A percentile compares a stretch with the other conserved stretches of the same genome.
Conservation (phyloP, 2,329 filamentous ascomycete genomes). For the Alternaria rosae region DNA sequence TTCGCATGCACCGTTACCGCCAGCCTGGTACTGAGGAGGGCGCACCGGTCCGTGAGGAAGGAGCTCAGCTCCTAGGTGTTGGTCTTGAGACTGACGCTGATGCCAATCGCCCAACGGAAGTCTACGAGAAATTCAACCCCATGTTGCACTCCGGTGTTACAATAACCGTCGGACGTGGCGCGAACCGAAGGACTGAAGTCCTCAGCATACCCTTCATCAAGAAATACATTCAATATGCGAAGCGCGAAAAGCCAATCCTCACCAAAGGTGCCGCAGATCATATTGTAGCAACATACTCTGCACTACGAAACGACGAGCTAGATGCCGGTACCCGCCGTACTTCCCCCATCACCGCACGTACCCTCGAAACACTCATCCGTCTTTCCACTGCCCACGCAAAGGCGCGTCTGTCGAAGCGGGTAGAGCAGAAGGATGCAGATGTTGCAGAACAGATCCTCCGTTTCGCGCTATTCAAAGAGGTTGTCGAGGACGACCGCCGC, state of each 20-base stretch:
- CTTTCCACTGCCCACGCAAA: constrained; percentile 96
- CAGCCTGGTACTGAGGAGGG: constrained; percentile 93
- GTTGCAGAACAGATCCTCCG: constrained; percentile 89
- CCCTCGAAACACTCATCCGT: constrained; percentile 97
- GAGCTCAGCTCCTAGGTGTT: constrained; percentile 83
- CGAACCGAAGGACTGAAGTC: constrained; percentile 81
- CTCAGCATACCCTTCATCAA: constrained; percentile 98
- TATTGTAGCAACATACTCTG: constrained; percentile 89
- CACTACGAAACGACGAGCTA: constrained; percentile 93
- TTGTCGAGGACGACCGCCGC: constrained; percentile 77
- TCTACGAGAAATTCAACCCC: constrained; percentile 94
- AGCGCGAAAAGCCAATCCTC: constrained; percentile 86
- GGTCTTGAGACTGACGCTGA: constrained; percentile 79
- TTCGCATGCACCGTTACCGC: constrained; percentile 96
- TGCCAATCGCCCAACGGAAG: constrained; percentile 79
- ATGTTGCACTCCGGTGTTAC: constrained; percentile 95
- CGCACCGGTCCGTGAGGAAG: constrained; percentile 88
- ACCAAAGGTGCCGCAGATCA: constrained; percentile 92
- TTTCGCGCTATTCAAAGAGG: constrained; percentile 97
- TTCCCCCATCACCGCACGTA: constrained; percentile 95
- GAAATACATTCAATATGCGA: constrained; percentile 99
- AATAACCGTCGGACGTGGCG: constrained; percentile 74
- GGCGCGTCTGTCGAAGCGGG: constrained; percentile 82
- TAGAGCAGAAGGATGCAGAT: constrained; percentile 87
- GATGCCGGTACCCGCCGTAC: constrained; percentile 93